Conservation (phyloP, 208 protist genomes). For the Crithidia expoeki region DNA sequence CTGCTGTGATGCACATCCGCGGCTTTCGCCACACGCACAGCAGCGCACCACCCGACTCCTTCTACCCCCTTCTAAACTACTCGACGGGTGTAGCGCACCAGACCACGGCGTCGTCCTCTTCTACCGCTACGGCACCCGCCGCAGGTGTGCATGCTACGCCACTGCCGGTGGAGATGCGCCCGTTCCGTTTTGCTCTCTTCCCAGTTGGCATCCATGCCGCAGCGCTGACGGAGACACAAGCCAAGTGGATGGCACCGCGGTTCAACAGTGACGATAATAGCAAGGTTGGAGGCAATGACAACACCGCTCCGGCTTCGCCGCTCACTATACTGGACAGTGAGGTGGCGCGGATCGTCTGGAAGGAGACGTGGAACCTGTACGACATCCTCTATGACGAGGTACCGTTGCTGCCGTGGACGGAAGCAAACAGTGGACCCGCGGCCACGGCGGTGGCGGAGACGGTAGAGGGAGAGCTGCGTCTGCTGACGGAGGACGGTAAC, state of each 20-base stretch:
- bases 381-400: slow-evolving; percentile 87
- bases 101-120: neutral
- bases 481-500: slow-evolving; percentile 4
- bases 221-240: slow-evolving; percentile 4
- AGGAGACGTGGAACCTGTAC: slow-evolving; percentile 88
- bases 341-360: slow-evolving; percentile 54
- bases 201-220: slow-evolving; percentile 57
- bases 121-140: neutral
- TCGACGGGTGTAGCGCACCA: too few relatives aligned
- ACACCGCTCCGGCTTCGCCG: neutral
- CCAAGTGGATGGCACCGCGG: neutral
- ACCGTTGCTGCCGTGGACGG: slow-evolving; percentile 50
- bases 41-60: slow-evolving; percentile 26
- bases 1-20: slow-evolving; percentile 68
- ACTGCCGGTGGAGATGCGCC: slow-evolving; percentile 6
- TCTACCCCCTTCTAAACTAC: slow-evolving; percentile 15
- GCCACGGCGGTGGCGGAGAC: slow-evolving; percentile 5
- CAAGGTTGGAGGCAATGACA: neutral
- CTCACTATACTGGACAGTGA: slow-evolving; percentile 6
- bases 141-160: neutral
- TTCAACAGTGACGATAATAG: neutral
- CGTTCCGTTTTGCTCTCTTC: slow-evolving; percentile 63
- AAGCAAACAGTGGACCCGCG: neutral
- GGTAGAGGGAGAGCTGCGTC: slow-evolving; percentile 14
- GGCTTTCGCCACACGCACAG: slow-evolving; percentile 76